A percentile compares a stretch with the other conserved stretches of the same genome.
These are phyloP conservation scores for Ambispora gerdemannii DNA, from an alignment of 192 early-diverging fungal genomes.

Conservation along the genomic window DNA sequence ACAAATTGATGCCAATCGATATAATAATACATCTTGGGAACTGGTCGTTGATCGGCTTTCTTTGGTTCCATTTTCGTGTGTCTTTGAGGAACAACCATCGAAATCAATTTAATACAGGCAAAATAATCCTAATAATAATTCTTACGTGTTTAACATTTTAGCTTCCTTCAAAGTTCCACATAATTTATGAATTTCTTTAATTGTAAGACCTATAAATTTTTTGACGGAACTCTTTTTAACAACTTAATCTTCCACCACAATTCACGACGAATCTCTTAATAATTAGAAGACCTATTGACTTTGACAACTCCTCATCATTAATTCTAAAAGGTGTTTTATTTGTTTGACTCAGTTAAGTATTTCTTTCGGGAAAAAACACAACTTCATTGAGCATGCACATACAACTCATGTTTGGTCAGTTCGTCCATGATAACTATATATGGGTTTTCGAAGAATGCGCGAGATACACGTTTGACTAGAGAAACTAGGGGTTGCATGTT, in stretches of 20 bases:
- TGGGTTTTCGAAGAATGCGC: constrained; percentile 79
- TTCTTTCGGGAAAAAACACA: not conserved
- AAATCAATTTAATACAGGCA: not conserved
- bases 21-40: constrained; percentile 74
- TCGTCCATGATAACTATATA: constrained; percentile 81
- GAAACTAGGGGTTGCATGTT: constrained; percentile 40
- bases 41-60: constrained; percentile 54
- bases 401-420: constrained; percentile 63
- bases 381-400: constrained; percentile 1
- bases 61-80: constrained; percentile 51
- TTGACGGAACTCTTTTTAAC: too few species aligned
- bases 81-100: constrained; percentile 29
- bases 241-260: too few species aligned
- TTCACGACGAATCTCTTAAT: too few species aligned
- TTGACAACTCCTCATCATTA: constrained; percentile 75
- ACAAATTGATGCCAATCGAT: constrained; percentile 94
- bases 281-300: constrained; percentile 57
- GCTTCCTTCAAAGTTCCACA: constrained; percentile 78
- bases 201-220: constrained; percentile 59
- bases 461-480: constrained; percentile 70
- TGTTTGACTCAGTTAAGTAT: not conserved
- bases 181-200: constrained; percentile 71
- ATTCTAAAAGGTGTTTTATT: constrained; percentile 46
- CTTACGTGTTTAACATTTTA: constrained; percentile 69
- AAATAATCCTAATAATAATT: not conserved